Evolutionary conservation across 352 stramenopile species (phyloP).

Genomic region (Globisporangium recalcitrans): DNA sequence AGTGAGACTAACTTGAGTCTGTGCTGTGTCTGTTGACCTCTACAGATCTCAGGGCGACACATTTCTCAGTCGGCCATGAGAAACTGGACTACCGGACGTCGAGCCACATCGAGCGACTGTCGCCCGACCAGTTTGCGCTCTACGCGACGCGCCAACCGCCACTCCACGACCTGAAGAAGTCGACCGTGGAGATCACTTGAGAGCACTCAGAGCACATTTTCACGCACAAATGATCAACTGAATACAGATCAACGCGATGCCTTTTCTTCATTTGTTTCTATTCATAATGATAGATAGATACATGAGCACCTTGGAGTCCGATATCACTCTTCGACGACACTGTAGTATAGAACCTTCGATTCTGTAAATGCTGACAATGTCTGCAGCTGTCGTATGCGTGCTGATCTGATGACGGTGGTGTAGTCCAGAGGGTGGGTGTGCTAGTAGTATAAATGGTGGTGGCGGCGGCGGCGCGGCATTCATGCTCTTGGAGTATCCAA

Average conservation of each 20-base stretch:
- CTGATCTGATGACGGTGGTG: background rate
- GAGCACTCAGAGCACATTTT: too few species aligned
- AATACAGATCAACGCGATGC: too few species aligned
- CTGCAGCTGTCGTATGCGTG: background rate
- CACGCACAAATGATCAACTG: too few species aligned
- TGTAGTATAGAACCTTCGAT: background rate
- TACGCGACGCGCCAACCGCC: conserved; percentile 40
- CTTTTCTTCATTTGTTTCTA: background rate
- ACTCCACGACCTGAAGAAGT: conserved; percentile 64
- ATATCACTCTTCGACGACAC: background rate
- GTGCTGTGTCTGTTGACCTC: background rate
- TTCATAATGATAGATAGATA: background rate
- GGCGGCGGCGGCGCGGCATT: background rate
- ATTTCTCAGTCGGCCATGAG: conserved; percentile 65
- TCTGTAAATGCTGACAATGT: background rate
- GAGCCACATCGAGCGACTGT: conserved; percentile 54
- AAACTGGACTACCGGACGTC: conserved; percentile 64
- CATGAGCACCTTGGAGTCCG: background rate
- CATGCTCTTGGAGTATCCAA: background rate
- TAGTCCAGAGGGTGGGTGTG: background rate
- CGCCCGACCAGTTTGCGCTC: conserved; percentile 49
- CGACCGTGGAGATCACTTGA: conserved; percentile 59
- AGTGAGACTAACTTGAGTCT: conserved; percentile 3
- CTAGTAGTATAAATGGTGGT: background rate
- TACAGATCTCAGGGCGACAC: conserved; percentile 69